A percentile compares a stretch with the other conserved stretches of the same genome.
These are phyloP conservation scores for Kodamaea kaohsiungensis DNA, from an alignment of 805 yeast species.

Conservation along the genomic window DNA sequence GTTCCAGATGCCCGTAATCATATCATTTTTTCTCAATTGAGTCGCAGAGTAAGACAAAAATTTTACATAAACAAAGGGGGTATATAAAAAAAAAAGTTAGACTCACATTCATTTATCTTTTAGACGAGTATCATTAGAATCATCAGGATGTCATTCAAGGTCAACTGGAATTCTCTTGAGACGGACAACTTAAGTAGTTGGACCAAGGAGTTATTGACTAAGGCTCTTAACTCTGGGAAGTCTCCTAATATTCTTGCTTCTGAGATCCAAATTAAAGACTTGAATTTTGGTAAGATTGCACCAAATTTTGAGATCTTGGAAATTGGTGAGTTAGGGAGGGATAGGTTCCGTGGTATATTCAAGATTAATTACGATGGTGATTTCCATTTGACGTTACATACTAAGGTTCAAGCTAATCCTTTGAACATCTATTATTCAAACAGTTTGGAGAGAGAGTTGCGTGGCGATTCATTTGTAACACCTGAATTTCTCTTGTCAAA, in stretches of 20 bases:
- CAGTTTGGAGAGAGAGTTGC: constrained; percentile 36
- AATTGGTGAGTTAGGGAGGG: constrained; percentile 76
- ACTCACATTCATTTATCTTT: neutral
- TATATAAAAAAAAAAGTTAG: neutral
- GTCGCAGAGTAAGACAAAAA: neutral
- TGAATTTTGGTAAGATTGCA: constrained; percentile 71
- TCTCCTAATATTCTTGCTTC: constrained; percentile 72
- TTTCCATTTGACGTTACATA: constrained; percentile 70
- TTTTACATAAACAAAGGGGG: neutral
- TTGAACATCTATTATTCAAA: constrained; percentile 63
- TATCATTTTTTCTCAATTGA: neutral
- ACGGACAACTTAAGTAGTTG: constrained; percentile 60
- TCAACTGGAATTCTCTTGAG: constrained; percentile 76
- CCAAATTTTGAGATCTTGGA: constrained; percentile 79
- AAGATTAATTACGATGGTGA: constrained; percentile 76
- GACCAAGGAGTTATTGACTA: constrained; percentile 65
- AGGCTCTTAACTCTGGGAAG: constrained; percentile 72
- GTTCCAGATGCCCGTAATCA: neutral
- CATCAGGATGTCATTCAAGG: constrained; percentile 66
- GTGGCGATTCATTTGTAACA: constrained; percentile 48
- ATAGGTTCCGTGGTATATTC: constrained; percentile 79
- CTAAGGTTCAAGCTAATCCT: constrained; percentile 84
- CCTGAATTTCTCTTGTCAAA: constrained; percentile 69
- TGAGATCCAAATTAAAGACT: constrained; percentile 63
- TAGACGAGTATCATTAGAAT: neutral